Percentiles rank a stretch among this genome's conserved stretches.
Conservation (phyloP, 257 asterid species). For the Solanum appendiculatum region DNA sequence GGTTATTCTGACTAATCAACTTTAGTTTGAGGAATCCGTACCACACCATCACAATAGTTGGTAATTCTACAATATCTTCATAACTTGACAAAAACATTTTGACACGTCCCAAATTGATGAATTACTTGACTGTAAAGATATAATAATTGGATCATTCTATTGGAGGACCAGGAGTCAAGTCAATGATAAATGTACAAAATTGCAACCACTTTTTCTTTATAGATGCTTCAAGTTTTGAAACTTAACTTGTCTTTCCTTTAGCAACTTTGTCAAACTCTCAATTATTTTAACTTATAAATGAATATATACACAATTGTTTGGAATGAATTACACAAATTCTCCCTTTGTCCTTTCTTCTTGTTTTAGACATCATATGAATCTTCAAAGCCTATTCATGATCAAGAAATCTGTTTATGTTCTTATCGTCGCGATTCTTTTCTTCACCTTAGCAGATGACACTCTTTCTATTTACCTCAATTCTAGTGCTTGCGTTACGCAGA, state of each 20-base stretch:
- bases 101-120: background rate
- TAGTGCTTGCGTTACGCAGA: constrained; percentile 16
- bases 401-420: constrained; percentile 6
- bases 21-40: background rate
- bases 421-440: constrained; percentile 6
- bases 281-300: background rate
- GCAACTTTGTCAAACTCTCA: background rate
- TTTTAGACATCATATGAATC: constrained; percentile 2
- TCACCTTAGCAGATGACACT: constrained; percentile 1
- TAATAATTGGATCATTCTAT: background rate
- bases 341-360: background rate
- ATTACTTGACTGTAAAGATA: too few species aligned
- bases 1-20: background rate
- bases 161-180: background rate
- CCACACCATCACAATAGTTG: background rate
- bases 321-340: background rate
- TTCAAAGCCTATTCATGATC: background rate
- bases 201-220: background rate
- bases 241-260: background rate
- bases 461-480: constrained; percentile 2
- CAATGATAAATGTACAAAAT: too few species aligned
- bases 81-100: background rate
- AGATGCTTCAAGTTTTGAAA: background rate
- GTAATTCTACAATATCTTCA: background rate
- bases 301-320: background rate